phyloP scores from a whole-genome alignment of 2,329 filamentous ascomycete genomes.

The Apiospora hydei region DNA sequence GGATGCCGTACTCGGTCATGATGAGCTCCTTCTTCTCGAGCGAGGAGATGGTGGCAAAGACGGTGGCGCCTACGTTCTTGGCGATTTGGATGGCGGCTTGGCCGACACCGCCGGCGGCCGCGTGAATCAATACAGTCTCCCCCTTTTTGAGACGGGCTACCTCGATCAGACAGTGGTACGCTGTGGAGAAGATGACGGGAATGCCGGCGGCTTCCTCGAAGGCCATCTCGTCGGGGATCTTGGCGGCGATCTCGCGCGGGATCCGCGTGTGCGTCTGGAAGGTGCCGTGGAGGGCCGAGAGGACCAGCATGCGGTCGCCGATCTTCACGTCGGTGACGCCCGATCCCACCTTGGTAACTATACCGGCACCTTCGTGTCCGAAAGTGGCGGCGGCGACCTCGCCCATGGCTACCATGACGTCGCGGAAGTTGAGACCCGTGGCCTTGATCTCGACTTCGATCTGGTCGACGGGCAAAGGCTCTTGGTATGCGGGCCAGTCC shows the following conservation, averaged over 20 bases:
- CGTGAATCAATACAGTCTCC: conserved; percentile 29
- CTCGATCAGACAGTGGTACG: conserved; percentile 26
- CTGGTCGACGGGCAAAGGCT: conserved; percentile 27
- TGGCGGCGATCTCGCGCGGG: conserved; percentile 25
- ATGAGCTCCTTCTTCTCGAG: conserved; percentile 27
- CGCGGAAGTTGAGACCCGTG: conserved; percentile 29
- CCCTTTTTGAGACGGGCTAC: conserved; percentile 25
- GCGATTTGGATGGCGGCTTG: conserved; percentile 30
- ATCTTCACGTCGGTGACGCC: conserved; percentile 24
- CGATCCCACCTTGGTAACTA: conserved; percentile 27
- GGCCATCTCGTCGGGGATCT: conserved; percentile 27
- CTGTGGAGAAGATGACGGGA: conserved; percentile 26
- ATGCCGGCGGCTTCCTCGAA: conserved; percentile 28
- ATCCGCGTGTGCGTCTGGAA: conserved; percentile 24
- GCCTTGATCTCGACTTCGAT: conserved; percentile 29
- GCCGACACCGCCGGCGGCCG: conserved; percentile 29
- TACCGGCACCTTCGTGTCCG: conserved; percentile 27
- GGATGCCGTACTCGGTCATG: conserved; percentile 23
- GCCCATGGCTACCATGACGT: conserved; percentile 29
- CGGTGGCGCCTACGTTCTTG: conserved; percentile 22
- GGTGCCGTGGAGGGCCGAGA: conserved; percentile 21
- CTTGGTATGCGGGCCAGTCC: conserved; percentile 19
- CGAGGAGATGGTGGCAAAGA: conserved; percentile 29
- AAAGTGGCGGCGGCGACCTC: conserved; percentile 24
- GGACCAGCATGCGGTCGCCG: conserved; percentile 26